Conservation (phyloP, 768 basidiomycete species). For the Asterophora lycoperdoides region DNA sequence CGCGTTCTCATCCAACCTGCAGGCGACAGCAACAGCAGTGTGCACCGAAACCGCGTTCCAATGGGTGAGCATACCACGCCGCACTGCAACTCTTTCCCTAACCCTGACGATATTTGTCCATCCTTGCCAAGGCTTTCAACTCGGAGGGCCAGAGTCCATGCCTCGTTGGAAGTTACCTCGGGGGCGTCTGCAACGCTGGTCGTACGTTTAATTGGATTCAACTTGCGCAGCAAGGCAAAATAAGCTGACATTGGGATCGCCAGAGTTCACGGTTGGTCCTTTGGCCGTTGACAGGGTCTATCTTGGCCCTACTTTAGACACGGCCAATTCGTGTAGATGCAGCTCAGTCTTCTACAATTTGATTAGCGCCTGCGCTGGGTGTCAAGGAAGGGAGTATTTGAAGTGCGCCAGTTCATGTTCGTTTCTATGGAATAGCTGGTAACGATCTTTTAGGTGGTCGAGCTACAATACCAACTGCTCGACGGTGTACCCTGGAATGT, state of each 20-base stretch:
- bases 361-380: slow-evolving; percentile 46
- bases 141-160: slow-evolving; percentile 39
- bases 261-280: slow-evolving; percentile 35
- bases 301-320: slow-evolving; percentile 29
- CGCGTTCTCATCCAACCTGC: slow-evolving; percentile 5
- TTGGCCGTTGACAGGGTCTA: slow-evolving; percentile 29
- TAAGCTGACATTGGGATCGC: neutral
- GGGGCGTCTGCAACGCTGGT: slow-evolving; percentile 36
- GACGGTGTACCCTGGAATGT: slow-evolving; percentile 32
- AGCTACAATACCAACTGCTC: slow-evolving; percentile 45
- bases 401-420: slow-evolving; percentile 21
- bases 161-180: slow-evolving; percentile 37
- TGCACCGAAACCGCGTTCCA: slow-evolving; percentile 7
- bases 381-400: slow-evolving; percentile 36
- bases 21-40: slow-evolving; percentile 18
- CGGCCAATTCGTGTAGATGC: slow-evolving; percentile 44
- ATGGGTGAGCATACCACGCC: slow-evolving; percentile 7
- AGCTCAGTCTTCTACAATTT: slow-evolving; percentile 52
- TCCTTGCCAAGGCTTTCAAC: slow-evolving; percentile 33
- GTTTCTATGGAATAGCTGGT: neutral
- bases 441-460: slow-evolving; percentile 39
- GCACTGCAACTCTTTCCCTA: neutral
- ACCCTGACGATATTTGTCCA: neutral
- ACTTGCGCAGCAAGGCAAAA: neutral
- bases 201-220: slow-evolving; percentile 25